These are phyloP conservation scores for Oligophagozyma castellii DNA, from an alignment of 1,139 yeast species.

Conservation along the genomic window DNA sequence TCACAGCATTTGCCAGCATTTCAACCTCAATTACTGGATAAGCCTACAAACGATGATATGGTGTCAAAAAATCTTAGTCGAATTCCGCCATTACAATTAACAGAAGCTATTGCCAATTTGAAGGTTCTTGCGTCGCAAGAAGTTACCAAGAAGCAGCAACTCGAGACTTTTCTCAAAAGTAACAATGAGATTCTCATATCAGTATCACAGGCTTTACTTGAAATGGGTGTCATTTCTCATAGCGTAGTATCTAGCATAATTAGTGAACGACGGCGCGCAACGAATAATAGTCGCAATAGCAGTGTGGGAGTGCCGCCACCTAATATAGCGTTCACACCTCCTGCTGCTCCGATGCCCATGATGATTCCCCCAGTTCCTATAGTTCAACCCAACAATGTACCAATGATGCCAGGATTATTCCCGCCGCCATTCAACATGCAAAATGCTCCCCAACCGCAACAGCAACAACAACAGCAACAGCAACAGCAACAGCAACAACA, in stretches of 20 bases:
- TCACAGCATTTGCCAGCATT: conserved; percentile 39
- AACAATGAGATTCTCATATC: conserved; percentile 49
- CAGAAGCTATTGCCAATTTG: conserved; percentile 52
- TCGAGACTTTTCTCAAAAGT: conserved; percentile 31
- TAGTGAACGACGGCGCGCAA: conserved; percentile 5
- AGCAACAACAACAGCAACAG: conserved; percentile 2
- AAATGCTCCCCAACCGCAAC: conserved; percentile 1
- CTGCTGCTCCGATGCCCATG: conserved; percentile 2
- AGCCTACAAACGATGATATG: conserved; percentile 28
- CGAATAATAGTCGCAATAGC: background rate
- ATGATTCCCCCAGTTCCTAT: conserved; percentile 2
- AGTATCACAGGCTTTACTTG: conserved; percentile 58
- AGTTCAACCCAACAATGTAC: conserved; percentile 7
- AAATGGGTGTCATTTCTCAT: conserved; percentile 62
- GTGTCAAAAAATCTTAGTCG: conserved; percentile 34
- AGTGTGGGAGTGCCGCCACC: background rate
- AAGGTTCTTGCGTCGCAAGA: conserved; percentile 41
- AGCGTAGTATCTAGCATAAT: conserved; percentile 42
- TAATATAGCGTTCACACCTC: background rate
- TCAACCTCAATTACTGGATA: conserved; percentile 29
- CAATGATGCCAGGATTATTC: conserved; percentile 4
- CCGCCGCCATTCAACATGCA: conserved; percentile 1
- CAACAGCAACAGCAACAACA: background rate
- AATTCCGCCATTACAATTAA: conserved; percentile 55
- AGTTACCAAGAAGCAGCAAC: conserved; percentile 36